Evolutionary conservation across 805 yeast genomes (phyloP), one percentile per base, ranked within the genome.

Genomic region (Ogataea methanolica): DNA sequence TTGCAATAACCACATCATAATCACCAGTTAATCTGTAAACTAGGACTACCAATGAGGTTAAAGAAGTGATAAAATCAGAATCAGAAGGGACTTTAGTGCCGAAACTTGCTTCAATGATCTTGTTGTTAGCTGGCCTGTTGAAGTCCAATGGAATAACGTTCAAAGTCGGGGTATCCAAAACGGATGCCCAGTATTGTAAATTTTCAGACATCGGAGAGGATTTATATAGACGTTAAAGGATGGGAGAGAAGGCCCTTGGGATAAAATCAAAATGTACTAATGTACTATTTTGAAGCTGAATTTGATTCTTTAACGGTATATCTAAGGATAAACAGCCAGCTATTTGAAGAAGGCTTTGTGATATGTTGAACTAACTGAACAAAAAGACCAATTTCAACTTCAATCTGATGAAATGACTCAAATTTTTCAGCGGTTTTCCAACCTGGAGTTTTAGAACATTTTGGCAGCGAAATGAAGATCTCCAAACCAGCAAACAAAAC

Each of bases 81-180:
- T 29, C 17, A 42, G 47, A 44, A 21, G 46, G 41, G 17, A 70
- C 42, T 12, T 53, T 53, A 44, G 74, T 67, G 5, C 67, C 57
- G 55, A 72, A 67, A 37, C 74, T 71, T 36, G 90, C 81, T 66
- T 86, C 88, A 26, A 83, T 82, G 7, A 81, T 74, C 50, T 80
- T 82, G 53, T 82, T 82, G 48, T 79, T 80, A 19, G 82, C 69
- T 2, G 96, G 96, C 61, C 86, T 81, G 53, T 86, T 80, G 65
- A 77, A 92, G 67, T 92, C 98, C 51, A 85, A 85, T 15, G 98
- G 97, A 45, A 92, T 73, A 34, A 85, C 88, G 49, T 96, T 88
- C 46, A 91, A 72, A 1, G 97, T 89, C 44, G 96, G 91, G 58
- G 78, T 83, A 57, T 84, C 85, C 66, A 89, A 75, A 48, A 76